These are phyloP conservation scores for Crithidia expoeki DNA, from an alignment of 208 protist species.

Conservation along the genomic window DNA sequence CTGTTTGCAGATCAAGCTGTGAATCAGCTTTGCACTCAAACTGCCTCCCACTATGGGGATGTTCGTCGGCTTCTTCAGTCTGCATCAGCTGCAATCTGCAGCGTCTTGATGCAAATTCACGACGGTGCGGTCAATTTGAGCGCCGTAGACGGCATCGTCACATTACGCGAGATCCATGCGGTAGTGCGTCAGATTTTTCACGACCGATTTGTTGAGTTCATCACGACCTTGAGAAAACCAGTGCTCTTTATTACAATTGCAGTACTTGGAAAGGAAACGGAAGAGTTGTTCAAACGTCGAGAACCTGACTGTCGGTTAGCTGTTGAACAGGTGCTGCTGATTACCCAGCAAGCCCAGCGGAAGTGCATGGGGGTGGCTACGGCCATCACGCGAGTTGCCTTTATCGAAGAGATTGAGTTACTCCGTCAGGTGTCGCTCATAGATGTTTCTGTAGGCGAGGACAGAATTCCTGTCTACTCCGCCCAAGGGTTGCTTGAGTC, in stretches of 20 bases:
- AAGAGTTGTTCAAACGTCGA: conserved; percentile 46
- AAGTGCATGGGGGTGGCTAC: conserved; percentile 26
- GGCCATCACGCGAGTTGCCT: conserved; percentile 35
- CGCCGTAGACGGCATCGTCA: conserved; percentile 62
- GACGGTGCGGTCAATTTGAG: conserved; percentile 36
- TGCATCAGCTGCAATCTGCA: conserved; percentile 81
- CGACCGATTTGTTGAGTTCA: conserved; percentile 88
- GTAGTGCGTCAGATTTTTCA: conserved; percentile 89
- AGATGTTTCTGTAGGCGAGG: conserved; percentile 78
- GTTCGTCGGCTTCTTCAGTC: conserved; percentile 87
- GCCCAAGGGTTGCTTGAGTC: conserved; percentile 51
- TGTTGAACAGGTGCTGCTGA: conserved; percentile 58
- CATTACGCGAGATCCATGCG: conserved; percentile 71
- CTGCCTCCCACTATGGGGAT: conserved; percentile 88
- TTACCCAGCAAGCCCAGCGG: conserved; percentile 43
- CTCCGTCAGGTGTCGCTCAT: conserved; percentile 82
- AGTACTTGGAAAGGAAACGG: conserved; percentile 74
- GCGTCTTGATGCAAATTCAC: conserved; percentile 80
- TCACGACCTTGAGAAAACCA: conserved; percentile 68
- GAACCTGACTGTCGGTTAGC: conserved; percentile 60
- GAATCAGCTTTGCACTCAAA: conserved; percentile 84
- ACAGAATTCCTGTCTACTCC: conserved; percentile 71
- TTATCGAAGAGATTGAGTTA: conserved; percentile 71
- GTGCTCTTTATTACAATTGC: conserved; percentile 74
- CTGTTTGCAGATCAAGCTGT: conserved; percentile 84